These are phyloP conservation scores for Punctularia strigosozonata DNA, from an alignment of 768 basidiomycete species.

Conservation along the genomic window DNA sequence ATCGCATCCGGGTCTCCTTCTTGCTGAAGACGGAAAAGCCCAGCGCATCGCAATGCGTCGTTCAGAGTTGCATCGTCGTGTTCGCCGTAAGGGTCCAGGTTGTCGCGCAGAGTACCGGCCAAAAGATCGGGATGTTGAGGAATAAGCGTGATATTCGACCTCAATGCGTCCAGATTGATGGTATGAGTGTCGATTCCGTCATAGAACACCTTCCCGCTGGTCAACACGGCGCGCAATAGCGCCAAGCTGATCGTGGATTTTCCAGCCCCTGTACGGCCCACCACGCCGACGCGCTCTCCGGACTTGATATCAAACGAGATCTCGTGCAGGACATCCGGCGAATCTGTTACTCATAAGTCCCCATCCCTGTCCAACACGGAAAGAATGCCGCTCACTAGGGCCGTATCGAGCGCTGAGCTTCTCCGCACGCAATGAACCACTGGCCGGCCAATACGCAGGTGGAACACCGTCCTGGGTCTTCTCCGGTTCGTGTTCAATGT, in stretches of 20 bases:
- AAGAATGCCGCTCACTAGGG: conserved; percentile 6
- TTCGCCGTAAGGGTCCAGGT: conserved; percentile 35
- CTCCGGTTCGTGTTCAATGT: conserved; percentile 45
- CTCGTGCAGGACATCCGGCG: conserved; percentile 12
- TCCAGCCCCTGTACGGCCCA: conserved; percentile 11
- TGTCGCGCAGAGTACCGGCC: conserved; percentile 31
- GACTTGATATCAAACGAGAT: conserved; percentile 27
- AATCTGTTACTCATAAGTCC: conserved; percentile 10
- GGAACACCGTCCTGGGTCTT: conserved; percentile 29
- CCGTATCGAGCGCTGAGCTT: conserved; percentile 43
- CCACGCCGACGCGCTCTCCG: conserved; percentile 30
- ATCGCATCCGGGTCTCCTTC: not conserved
- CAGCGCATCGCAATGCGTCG: conserved; percentile 25
- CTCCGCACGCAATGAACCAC: conserved; percentile 41
- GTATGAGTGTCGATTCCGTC: conserved; percentile 37
- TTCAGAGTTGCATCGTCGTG: conserved; percentile 30
- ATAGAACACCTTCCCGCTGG: conserved; percentile 42
- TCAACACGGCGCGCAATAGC: conserved; percentile 44
- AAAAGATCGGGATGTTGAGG: conserved; percentile 32
- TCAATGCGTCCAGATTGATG: conserved; percentile 43
- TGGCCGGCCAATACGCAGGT: conserved; percentile 57
- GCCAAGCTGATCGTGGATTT: conserved; percentile 35
- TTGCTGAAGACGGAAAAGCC: conserved; percentile 12
- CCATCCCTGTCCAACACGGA: not conserved
- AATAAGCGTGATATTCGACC: conserved; percentile 50